phyloP scores from a whole-genome alignment of 352 stramenopile genomes.

The Aphanomyces astaci region DNA sequence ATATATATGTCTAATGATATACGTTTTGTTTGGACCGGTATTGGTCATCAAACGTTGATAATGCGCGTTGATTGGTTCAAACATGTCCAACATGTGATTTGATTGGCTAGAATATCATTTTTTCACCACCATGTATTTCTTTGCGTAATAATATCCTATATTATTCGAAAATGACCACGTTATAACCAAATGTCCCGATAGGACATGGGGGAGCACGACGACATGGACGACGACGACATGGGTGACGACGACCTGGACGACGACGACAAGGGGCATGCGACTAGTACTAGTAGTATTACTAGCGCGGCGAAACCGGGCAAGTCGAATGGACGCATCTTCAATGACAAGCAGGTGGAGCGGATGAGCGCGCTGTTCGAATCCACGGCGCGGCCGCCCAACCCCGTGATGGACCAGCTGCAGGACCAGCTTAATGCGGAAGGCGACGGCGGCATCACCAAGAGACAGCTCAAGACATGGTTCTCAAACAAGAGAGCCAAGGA shows the following conservation, averaged over 20 bases:
- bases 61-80: too few species aligned
- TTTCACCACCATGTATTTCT: too few species aligned
- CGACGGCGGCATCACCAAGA: conserved; percentile 60
- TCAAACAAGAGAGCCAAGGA: conserved; percentile 75
- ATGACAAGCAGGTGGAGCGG: conserved; percentile 74
- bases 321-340: conserved; percentile 57
- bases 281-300: too few species aligned
- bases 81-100: too few species aligned
- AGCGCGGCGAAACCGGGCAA: not conserved
- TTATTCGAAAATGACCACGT: too few species aligned
- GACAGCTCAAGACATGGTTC: conserved; percentile 81
- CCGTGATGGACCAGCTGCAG: conserved; percentile 61
- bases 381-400: conserved; percentile 52
- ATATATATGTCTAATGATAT: too few species aligned
- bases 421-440: conserved; percentile 64
- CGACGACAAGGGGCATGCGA: too few species aligned
- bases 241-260: not conserved
- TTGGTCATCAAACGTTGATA: too few species aligned
- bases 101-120: too few species aligned
- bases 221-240: not conserved
- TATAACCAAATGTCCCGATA: too few species aligned
- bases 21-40: too few species aligned
- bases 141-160: too few species aligned
- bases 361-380: conserved; percentile 84
- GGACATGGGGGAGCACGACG: conserved; percentile 1